Evolutionary conservation across 2,329 filamentous ascomycete genomes (phyloP).

Genomic region (Aspergillus puulaauensis): DNA sequence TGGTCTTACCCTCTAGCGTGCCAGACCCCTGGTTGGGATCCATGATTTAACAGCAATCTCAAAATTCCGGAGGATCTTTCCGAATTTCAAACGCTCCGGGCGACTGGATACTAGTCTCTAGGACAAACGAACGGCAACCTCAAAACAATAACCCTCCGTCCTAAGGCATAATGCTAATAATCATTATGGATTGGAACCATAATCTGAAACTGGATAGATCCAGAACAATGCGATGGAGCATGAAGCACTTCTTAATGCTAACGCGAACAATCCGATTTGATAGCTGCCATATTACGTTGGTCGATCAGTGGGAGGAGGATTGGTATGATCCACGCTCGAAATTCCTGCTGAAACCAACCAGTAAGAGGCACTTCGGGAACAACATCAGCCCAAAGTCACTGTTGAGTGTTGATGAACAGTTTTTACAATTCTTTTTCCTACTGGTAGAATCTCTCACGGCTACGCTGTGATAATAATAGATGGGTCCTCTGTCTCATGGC

Average conservation of each 20-base stretch:
- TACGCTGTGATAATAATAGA: constrained; percentile 6
- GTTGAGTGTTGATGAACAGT: too few relatives aligned
- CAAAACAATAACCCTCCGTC: neutral
- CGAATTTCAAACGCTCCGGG: neutral
- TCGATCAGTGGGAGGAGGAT: constrained; percentile 6
- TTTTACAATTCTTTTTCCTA: too few relatives aligned
- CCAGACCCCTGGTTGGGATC: neutral
- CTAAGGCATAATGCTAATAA: neutral
- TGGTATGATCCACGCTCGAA: neutral
- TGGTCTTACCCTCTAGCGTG: neutral
- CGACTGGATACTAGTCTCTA: neutral
- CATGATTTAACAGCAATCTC: neutral
- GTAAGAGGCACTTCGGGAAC: neutral
- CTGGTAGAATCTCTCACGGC: neutral
- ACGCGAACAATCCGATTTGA: constrained; percentile 5
- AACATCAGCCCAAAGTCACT: neutral
- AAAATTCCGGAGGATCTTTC: neutral
- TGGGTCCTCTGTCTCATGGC: neutral
- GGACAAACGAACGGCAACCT: neutral
- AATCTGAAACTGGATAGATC: neutral
- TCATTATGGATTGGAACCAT: too few relatives aligned
- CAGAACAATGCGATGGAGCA: neutral
- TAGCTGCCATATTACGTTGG: neutral
- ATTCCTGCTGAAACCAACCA: neutral
- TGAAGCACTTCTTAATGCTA: neutral